These are phyloP conservation scores for Meripilus lineatus DNA, from an alignment of 1,284 basidiomycete species.

Conservation along the genomic window DNA sequence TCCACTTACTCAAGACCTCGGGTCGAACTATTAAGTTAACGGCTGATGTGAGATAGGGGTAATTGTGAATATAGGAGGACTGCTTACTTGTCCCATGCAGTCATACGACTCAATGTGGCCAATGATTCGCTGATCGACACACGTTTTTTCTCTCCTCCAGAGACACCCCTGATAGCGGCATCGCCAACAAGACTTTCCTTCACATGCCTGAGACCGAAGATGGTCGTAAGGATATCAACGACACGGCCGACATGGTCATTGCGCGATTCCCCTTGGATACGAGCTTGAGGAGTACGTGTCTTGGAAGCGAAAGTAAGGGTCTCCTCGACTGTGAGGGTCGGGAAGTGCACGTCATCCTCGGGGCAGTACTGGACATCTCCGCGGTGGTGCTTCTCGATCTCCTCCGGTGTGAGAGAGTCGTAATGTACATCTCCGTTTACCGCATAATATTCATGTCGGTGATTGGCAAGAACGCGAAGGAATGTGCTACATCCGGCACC, in stretches of 20 bases:
- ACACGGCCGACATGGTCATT: slow-evolving; percentile 42
- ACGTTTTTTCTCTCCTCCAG: slow-evolving; percentile 80
- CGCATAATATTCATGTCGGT: slow-evolving; percentile 52
- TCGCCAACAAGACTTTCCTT: slow-evolving; percentile 66
- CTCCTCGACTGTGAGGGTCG: slow-evolving; percentile 67
- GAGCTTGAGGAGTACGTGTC: slow-evolving; percentile 50
- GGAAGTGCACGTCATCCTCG: slow-evolving; percentile 74
- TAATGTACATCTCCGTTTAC: slow-evolving; percentile 66
- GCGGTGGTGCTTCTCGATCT: slow-evolving; percentile 51
- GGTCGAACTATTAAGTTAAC: slow-evolving; percentile 36
- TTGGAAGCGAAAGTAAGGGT: slow-evolving; percentile 63
- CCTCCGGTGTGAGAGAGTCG: slow-evolving; percentile 53
- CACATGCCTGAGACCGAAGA: slow-evolving; percentile 70
- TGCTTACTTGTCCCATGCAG: slow-evolving; percentile 72
- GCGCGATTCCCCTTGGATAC: slow-evolving; percentile 40
- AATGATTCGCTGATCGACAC: slow-evolving; percentile 74
- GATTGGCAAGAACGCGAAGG: slow-evolving; percentile 70
- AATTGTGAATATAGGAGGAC: not conserved
- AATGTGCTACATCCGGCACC: slow-evolving; percentile 73
- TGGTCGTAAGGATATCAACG: slow-evolving; percentile 54
- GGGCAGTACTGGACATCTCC: slow-evolving; percentile 68
- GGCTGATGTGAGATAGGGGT: no score
- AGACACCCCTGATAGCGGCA: slow-evolving; percentile 70
- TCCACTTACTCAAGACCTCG: slow-evolving; percentile 34
- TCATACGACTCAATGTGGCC: slow-evolving; percentile 51